A percentile compares a stretch with the other conserved stretches of the same genome.
Conservation (phyloP, 2,329 filamentous ascomycete species). For the Pseudomassariella vexata region DNA sequence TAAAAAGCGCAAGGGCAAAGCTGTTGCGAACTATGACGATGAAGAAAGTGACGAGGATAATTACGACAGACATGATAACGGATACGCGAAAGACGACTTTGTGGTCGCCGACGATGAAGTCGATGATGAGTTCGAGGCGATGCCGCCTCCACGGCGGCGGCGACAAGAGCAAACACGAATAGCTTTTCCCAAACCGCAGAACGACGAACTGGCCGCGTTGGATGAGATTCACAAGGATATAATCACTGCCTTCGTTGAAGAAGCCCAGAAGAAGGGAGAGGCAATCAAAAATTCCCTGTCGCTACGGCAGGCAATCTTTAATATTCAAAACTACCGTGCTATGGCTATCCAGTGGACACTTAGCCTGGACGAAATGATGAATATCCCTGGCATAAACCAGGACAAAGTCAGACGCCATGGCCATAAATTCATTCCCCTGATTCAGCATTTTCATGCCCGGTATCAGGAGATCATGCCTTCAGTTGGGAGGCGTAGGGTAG, state of each 20-base stretch:
- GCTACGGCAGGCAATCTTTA: conserved; percentile 58
- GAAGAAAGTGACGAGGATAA: conserved; percentile 31
- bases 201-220: conserved; percentile 45
- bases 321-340: conserved; percentile 61
- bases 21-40: conserved; percentile 26
- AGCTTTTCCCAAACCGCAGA: conserved; percentile 53
- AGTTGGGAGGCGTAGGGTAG: conserved; percentile 7
- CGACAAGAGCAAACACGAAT: conserved; percentile 33
- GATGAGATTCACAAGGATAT: conserved; percentile 56
- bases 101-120: conserved; percentile 31
- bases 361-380: conserved; percentile 54
- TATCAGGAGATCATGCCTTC: conserved; percentile 42
- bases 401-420: conserved; percentile 61
- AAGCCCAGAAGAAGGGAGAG: conserved; percentile 56
- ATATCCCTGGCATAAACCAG: conserved; percentile 56
- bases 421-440: conserved; percentile 51
- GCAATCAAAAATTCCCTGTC: conserved; percentile 54
- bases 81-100: conserved; percentile 38
- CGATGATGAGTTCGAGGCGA: conserved; percentile 41
- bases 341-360: conserved; percentile 69
- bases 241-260: conserved; percentile 58
- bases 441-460: conserved; percentile 40
- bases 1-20: conserved; percentile 29
- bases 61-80: conserved; percentile 27
- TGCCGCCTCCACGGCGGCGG: conserved; percentile 28